A percentile compares a stretch with the other conserved stretches of the same genome.
phyloP scores from a whole-genome alignment of 2,329 filamentous ascomycete genomes.

The Fusarium sublunatum region DNA sequence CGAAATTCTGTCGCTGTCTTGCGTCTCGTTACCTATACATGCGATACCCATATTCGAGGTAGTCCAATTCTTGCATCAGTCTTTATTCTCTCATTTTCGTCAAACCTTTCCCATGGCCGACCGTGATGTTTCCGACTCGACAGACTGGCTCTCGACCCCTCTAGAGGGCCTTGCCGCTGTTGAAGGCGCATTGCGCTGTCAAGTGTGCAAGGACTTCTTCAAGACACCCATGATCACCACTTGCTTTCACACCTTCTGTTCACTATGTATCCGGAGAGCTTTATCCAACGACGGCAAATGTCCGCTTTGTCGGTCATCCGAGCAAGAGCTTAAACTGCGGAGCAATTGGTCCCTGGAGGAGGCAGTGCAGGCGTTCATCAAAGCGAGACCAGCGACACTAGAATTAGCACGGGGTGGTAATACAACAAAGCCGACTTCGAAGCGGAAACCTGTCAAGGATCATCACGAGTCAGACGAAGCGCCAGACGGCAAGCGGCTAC shows the following conservation, averaged over 20 bases:
- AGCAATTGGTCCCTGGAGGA: conserved; percentile 89
- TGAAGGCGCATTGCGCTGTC: conserved; percentile 89
- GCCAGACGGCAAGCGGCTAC: conserved; percentile 60
- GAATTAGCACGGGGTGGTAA: conserved; percentile 65
- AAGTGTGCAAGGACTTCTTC: conserved; percentile 98
- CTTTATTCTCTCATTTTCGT: background rate
- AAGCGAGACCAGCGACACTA: conserved; percentile 71
- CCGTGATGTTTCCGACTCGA: conserved; percentile 74
- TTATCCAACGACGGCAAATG: conserved; percentile 87
- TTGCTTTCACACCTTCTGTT: conserved; percentile 97
- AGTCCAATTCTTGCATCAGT: background rate
- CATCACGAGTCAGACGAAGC: conserved; percentile 43
- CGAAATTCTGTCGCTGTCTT: background rate
- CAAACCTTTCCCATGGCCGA: conserved; percentile 44
- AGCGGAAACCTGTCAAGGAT: conserved; percentile 62
- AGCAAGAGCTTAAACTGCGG: conserved; percentile 86
- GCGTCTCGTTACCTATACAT: background rate
- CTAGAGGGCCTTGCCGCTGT: conserved; percentile 74
- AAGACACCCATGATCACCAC: conserved; percentile 93
- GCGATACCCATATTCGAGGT: background rate
- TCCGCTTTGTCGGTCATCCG: conserved; percentile 80
- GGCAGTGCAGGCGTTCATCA: conserved; percentile 80
- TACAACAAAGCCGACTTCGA: conserved; percentile 51
- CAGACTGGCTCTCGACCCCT: conserved; percentile 82
- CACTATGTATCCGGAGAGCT: conserved; percentile 89